Percentiles rank a stretch among this genome's conserved stretches.
These are phyloP conservation scores for Hirsutella thompsonii DNA, from an alignment of 2,329 filamentous ascomycete genomes.

Conservation along the genomic window DNA sequence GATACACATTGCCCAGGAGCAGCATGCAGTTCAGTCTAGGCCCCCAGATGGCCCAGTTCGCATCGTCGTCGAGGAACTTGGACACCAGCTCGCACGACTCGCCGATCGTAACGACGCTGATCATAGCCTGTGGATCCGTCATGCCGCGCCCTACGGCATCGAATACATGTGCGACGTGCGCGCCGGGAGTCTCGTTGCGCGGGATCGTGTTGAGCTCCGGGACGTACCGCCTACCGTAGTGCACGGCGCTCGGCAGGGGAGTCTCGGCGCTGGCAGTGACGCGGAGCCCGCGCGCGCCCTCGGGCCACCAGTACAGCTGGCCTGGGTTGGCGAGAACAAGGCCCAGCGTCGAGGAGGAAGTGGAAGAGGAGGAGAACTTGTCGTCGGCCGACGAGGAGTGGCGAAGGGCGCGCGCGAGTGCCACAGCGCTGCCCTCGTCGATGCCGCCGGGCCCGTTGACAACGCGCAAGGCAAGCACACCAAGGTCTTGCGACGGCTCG, in stretches of 20 bases:
- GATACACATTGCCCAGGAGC: slow-evolving; percentile 33
- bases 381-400: slow-evolving; percentile 18
- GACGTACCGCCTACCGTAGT: slow-evolving; percentile 39
- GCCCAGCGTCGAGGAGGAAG: slow-evolving; percentile 31
- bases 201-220: slow-evolving; percentile 46
- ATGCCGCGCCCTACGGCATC: slow-evolving; percentile 41
- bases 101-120: slow-evolving; percentile 62
- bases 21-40: slow-evolving; percentile 33
- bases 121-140: slow-evolving; percentile 31
- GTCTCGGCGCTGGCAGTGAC: slow-evolving; percentile 40
- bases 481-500: slow-evolving; percentile 58
- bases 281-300: slow-evolving; percentile 46
- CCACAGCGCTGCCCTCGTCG: slow-evolving; percentile 55
- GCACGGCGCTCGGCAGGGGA: slow-evolving; percentile 50
- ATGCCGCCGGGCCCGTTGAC: slow-evolving; percentile 52
- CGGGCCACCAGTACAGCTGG: slow-evolving; percentile 64
- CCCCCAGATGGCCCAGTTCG: slow-evolving; percentile 34
- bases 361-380: too few relatives aligned
- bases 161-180: slow-evolving; percentile 59
- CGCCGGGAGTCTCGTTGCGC: slow-evolving; percentile 38
- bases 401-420: slow-evolving; percentile 39
- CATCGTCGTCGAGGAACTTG: slow-evolving; percentile 42
- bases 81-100: slow-evolving; percentile 48
- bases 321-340: slow-evolving; percentile 69
- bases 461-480: slow-evolving; percentile 59